Evolutionary conservation across 768 basidiomycete genomes (phyloP), one percentile per base, ranked within the genome.

Genomic region (Lyophyllum semitale): DNA sequence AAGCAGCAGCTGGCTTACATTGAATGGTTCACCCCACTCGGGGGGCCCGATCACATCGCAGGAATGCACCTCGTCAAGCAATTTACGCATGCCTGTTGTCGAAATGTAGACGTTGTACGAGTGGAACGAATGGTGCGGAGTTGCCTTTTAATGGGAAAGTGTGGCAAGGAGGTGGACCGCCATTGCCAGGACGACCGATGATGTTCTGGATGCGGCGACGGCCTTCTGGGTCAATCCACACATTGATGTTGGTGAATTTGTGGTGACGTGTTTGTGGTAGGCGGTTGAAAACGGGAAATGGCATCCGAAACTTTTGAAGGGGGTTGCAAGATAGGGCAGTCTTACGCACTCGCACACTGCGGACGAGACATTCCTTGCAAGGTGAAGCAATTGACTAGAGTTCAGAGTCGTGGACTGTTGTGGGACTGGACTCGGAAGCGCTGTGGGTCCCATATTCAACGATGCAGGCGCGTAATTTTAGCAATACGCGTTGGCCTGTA

Each of bases 1-100:
- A 25, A 49, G 3, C 55, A 59, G 15, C 63, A 59, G 1, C 49
- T 68, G 65, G 58, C 3, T 32, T 32, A 32, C 67, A 67, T 70
- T 18, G 62, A 70, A 29, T 70, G 68, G 68, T 69, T 69, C 51
- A 67, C 63, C 0, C 48, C 57, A 2, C 60, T 67, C 29, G 51
- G 54, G 2, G 30, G 13, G 3, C 60, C 41, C 4, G 66, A 62
- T 35, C 47, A 17, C 3, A 23, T 48, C 8, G 35, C 53, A 11
- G 53, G 53, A 1, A 54, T 54, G 53, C 32, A 63, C 27, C 2
- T 15, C 22, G 12, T 41, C 8, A 8, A 18, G 12, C 40, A 18
- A 20, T 41, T 18, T 8, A 41, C 40, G 2, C 40, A 18, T 18
- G 18, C 15, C 22, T 18, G n/a, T n/a, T 17, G 17, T 9, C 35